phyloP scores from a whole-genome alignment of 2,329 filamentous ascomycete genomes.

The Aspergillus fijiensis region DNA sequence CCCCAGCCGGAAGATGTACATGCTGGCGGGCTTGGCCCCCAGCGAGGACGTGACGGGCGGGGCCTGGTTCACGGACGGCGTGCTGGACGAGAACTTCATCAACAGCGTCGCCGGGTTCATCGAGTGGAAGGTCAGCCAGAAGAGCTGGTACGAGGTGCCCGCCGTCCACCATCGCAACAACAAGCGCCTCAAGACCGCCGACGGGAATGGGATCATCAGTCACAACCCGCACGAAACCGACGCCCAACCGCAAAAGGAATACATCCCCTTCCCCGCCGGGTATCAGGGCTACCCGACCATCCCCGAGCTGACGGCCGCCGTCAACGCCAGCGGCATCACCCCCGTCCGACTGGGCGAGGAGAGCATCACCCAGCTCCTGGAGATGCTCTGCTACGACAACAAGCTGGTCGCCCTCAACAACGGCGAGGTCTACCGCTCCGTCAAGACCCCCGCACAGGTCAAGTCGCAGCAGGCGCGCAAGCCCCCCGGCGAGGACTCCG shows the following conservation, averaged over 20 bases:
- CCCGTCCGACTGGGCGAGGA: slow-evolving; percentile 67
- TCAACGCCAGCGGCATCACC: slow-evolving; percentile 68
- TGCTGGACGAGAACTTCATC: slow-evolving; percentile 86
- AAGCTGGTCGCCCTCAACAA: slow-evolving; percentile 65
- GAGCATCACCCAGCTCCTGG: slow-evolving; percentile 81
- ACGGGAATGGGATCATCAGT: slow-evolving; percentile 22
- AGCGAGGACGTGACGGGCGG: slow-evolving; percentile 90
- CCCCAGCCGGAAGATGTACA: slow-evolving; percentile 92
- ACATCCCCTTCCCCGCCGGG: slow-evolving; percentile 58
- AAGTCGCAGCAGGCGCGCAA: slow-evolving; percentile 37
- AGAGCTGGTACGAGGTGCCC: slow-evolving; percentile 65
- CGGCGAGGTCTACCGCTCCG: slow-evolving; percentile 51
- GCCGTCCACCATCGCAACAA: slow-evolving; percentile 42
- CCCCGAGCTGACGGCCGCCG: slow-evolving; percentile 70
- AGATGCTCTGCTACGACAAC: slow-evolving; percentile 86
- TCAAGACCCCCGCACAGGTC: slow-evolving; percentile 41
- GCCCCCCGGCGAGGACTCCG: slow-evolving; percentile 27
- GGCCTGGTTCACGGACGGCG: slow-evolving; percentile 89
- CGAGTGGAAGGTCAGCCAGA: slow-evolving; percentile 68
- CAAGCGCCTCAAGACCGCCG: slow-evolving; percentile 42
- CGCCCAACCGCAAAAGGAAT: slow-evolving; percentile 34
- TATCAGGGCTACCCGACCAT: slow-evolving; percentile 80
- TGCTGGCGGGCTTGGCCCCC: slow-evolving; percentile 79
- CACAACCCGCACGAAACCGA: slow-evolving; percentile 16
- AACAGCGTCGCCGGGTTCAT: slow-evolving; percentile 71